These are phyloP conservation scores for Microthyrium microscopicum DNA, from an alignment of 2,329 filamentous ascomycete species.

Conservation along the genomic window DNA sequence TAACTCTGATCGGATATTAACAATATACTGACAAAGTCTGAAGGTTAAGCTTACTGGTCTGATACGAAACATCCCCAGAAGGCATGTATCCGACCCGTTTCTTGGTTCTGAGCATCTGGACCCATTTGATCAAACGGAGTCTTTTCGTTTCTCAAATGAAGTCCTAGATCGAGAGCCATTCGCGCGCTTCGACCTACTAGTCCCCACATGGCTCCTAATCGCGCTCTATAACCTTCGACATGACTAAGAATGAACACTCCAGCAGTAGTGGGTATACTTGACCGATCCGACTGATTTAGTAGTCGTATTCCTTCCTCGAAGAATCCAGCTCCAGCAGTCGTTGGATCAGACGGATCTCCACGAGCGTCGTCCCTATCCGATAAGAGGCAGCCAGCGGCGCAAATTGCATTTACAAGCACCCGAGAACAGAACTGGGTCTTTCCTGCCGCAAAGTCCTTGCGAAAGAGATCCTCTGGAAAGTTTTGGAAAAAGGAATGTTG, in stretches of 20 bases:
- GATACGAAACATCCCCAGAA: constrained; percentile 35
- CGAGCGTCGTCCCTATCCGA: constrained; percentile 48
- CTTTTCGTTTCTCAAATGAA: constrained; percentile 35
- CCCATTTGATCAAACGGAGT: constrained; percentile 12
- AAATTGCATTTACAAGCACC: constrained; percentile 47
- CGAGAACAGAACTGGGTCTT: constrained; percentile 49
- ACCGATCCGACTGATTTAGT: constrained; percentile 37
- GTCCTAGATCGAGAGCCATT: constrained; percentile 53
- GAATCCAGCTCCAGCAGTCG: constrained; percentile 56
- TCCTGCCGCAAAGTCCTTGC: constrained; percentile 46
- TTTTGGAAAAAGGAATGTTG: constrained; percentile 60
- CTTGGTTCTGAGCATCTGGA: constrained; percentile 22
- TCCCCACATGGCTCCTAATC: constrained; percentile 57
- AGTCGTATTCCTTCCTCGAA: constrained; percentile 52
- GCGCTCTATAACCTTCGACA: constrained; percentile 53
- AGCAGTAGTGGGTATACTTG: constrained; percentile 54
- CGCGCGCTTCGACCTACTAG: constrained; percentile 57
- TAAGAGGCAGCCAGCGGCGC: constrained; percentile 51
- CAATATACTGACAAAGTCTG: not conserved
- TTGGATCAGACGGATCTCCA: constrained; percentile 42
- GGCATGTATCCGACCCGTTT: constrained; percentile 27
- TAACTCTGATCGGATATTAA: constrained; percentile 8
- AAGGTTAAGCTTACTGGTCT: constrained; percentile 5
- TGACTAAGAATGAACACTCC: constrained; percentile 63
- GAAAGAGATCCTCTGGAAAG: constrained; percentile 54